These are phyloP conservation scores for Casuarina equisetifolia DNA, from an alignment of 306 rosid genomes.

Conservation along the genomic window DNA sequence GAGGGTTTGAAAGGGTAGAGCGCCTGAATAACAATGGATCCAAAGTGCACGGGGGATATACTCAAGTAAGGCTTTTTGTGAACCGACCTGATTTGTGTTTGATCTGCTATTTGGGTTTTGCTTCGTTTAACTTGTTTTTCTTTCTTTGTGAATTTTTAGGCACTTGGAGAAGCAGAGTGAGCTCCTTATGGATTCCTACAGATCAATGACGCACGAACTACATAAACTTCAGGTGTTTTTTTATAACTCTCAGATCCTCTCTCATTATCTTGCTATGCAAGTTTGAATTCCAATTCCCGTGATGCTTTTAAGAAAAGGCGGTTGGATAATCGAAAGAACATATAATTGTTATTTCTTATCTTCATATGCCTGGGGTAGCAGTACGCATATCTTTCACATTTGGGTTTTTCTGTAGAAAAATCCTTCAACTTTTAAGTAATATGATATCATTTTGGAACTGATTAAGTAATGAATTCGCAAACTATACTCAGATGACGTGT, in stretches of 20 bases:
- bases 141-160: slow-evolving; percentile 17
- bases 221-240: slow-evolving; percentile 47
- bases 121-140: not conserved
- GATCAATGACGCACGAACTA: slow-evolving; percentile 48
- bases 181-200: slow-evolving; percentile 41
- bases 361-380: not conserved
- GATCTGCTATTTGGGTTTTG: not conserved
- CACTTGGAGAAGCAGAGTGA: slow-evolving; percentile 63
- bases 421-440: too few species aligned
- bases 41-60: slow-evolving; percentile 41
- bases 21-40: slow-evolving; percentile 33
- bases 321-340: not conserved
- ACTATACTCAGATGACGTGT: too few species aligned
- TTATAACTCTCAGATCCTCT: not conserved
- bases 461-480: too few species aligned
- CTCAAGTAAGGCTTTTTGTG: slow-evolving; percentile 35
- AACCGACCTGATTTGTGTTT: not conserved
- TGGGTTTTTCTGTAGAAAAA: not conserved
- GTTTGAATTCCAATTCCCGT: not conserved
- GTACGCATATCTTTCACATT: not conserved
- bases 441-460: too few species aligned
- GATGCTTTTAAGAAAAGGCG: not conserved
- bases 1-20: not conserved
- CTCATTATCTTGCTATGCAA: too few species aligned
- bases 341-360: not conserved